Base-by-base conservation (phyloP, 495 filamentous ascomycete genomes). In the Darksidea phi region DNA sequence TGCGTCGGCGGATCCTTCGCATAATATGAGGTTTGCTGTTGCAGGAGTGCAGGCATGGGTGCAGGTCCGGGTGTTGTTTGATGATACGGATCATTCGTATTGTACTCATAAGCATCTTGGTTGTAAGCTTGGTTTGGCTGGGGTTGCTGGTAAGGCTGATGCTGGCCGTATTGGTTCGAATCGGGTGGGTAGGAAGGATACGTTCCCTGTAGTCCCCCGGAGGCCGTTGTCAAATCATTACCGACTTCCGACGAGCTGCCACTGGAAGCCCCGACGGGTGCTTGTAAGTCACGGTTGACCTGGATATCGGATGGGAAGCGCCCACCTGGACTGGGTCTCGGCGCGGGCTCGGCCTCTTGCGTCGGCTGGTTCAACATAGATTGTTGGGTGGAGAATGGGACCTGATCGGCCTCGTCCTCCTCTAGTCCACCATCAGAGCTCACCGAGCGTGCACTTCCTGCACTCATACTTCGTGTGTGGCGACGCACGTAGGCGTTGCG, bases 241-340 rank as follows among this genome's bases (percentile, higher is more conserved):
- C 88, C 87, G 64, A 78, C 75, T 42, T 83, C 84, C 46, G 88
- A 43, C 15, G 41, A 89, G 71, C 85, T 81, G 24, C 78, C 84
- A 76, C 89, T 94, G 76, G 87, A 86, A 48, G 87, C 85, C 48
- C 88, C 89, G 59, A 85, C 74, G 61, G 88, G 84, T 63, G 83
- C 86, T 69, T 88, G 87, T 79, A 89, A 82, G 77, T 87, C 81
- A 75, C 89, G 83, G 67, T 89, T 85, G 67, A 95, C 82, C 70
- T 90, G 83, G 53, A 95, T 73, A 74, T 94, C 89, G 73, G 86
- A 90, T 67, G 91, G 91, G 75, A 96, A 96, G 63, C 90, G 85
- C 74, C 91, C 91, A 79, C 91, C 91, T 80, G 88, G 82, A 73
- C 86, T 83, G 54, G 86, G 86, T 65, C 90, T 87, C 67, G 80